Evolutionary conservation across 805 yeast genomes (phyloP).

Genomic region (Monosporozyma aquatica): DNA sequence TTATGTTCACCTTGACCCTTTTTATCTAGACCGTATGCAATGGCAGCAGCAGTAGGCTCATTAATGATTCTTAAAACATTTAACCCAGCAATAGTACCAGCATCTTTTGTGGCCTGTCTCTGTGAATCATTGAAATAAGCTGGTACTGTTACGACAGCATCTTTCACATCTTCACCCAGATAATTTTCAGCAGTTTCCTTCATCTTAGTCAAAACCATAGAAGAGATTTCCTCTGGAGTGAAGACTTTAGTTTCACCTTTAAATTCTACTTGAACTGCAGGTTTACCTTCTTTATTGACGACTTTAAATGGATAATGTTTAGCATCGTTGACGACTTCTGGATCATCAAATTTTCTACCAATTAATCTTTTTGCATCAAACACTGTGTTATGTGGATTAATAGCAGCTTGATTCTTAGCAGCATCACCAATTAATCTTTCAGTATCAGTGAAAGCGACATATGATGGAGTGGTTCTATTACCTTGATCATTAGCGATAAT

Average conservation of each 20-base stretch:
- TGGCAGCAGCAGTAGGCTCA: slow-evolving; percentile 97
- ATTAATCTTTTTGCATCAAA: slow-evolving; percentile 89
- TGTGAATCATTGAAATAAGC: slow-evolving; percentile 97
- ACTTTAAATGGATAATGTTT: slow-evolving; percentile 85
- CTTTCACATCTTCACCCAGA: slow-evolving; percentile 71
- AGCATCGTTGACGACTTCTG: slow-evolving; percentile 67
- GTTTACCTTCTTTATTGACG: slow-evolving; percentile 62
- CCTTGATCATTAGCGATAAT: slow-evolving; percentile 97
- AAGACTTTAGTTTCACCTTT: slow-evolving; percentile 79
- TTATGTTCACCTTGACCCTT: slow-evolving; percentile 70
- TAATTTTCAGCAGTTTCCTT: slow-evolving; percentile 85
- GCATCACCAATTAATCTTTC: slow-evolving; percentile 95
- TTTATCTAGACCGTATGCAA: slow-evolving; percentile 89
- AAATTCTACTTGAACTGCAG: slow-evolving; percentile 73
- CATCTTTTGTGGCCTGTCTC: slow-evolving; percentile 97
- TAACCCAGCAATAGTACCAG: slow-evolving; percentile 93
- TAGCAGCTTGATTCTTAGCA: slow-evolving; percentile 95
- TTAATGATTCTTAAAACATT: slow-evolving; percentile 90
- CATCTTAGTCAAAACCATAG: slow-evolving; percentile 87
- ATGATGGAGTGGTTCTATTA: slow-evolving; percentile 95
- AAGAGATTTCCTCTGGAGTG: slow-evolving; percentile 91
- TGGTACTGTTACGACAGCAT: slow-evolving; percentile 93
- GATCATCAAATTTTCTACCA: slow-evolving; percentile 78
- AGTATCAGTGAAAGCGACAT: slow-evolving; percentile 86
- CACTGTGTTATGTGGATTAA: slow-evolving; percentile 85